phyloP scores from a whole-genome alignment of 768 basidiomycete genomes.

The Coprinopsis marcescibilis region DNA sequence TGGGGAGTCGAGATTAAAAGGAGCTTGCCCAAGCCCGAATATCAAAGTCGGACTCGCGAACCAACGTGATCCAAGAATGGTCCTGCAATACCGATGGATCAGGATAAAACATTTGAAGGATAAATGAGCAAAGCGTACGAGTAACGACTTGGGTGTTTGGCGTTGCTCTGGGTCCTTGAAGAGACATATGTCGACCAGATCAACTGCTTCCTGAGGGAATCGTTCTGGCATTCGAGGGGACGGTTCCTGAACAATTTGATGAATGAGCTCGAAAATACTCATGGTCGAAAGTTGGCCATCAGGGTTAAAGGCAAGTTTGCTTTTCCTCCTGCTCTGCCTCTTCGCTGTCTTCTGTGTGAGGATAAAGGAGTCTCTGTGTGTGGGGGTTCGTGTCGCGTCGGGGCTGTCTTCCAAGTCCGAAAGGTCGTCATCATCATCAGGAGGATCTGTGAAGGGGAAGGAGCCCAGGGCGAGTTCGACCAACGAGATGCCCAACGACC shows the following conservation, averaged over 20 bases:
- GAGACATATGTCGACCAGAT: conserved; percentile 87
- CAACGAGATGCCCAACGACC: conserved; percentile 95
- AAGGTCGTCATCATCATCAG: conserved; percentile 44
- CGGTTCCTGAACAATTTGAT: conserved; percentile 98
- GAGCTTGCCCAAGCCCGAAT: conserved; percentile 75
- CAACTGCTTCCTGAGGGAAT: conserved; percentile 65
- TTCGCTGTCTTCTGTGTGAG: conserved; percentile 46
- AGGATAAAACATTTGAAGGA: not conserved
- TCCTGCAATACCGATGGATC: conserved; percentile 36
- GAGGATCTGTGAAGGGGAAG: conserved; percentile 91
- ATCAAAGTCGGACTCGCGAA: conserved; percentile 57
- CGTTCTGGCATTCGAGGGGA: conserved; percentile 75
- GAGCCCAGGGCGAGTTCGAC: conserved; percentile 97
- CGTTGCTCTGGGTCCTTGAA: conserved; percentile 82
- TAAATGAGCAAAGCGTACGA: conserved; percentile 43
- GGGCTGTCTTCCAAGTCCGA: conserved; percentile 62
- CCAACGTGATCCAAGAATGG: conserved; percentile 67
- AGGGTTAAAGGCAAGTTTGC: conserved; percentile 74
- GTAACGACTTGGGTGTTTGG: conserved; percentile 79
- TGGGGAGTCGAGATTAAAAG: conserved; percentile 35
- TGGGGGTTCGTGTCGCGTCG: conserved; percentile 20
- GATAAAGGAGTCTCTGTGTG: conserved; percentile 29
- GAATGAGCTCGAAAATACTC: conserved; percentile 94
- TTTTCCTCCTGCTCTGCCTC: conserved; percentile 56
- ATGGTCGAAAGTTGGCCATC: conserved; percentile 94